Percentiles rank a stretch among this genome's conserved stretches.
phyloP scores from a whole-genome alignment of 2,329 filamentous ascomycete species.

The Trichoderma sp. region DNA sequence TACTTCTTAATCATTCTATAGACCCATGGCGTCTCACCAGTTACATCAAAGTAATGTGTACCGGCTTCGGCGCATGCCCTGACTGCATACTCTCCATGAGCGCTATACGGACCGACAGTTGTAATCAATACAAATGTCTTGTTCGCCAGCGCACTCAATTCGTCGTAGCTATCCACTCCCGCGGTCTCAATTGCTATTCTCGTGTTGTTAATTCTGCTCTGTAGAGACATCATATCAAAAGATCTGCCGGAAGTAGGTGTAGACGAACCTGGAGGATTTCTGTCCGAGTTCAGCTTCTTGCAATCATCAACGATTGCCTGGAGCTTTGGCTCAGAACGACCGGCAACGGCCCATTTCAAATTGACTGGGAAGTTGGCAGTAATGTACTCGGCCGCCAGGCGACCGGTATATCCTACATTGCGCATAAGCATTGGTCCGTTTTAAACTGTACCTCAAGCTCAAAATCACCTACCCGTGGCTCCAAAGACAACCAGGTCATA shows the following conservation, averaged over 20 bases:
- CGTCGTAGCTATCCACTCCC: slow-evolving; percentile 46
- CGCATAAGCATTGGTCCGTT: neutral
- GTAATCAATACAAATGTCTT: slow-evolving; percentile 60
- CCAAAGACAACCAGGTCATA: slow-evolving; percentile 62
- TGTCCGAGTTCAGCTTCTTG: slow-evolving; percentile 66
- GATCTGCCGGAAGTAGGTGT: neutral
- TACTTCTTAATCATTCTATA: slow-evolving; percentile 63
- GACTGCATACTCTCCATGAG: slow-evolving; percentile 60
- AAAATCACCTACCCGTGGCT: slow-evolving; percentile 50
- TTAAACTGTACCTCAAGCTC: neutral
- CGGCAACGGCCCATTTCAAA: slow-evolving; percentile 85
- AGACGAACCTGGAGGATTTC: slow-evolving; percentile 65
- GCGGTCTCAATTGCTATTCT: slow-evolving; percentile 54
- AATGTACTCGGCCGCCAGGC: slow-evolving; percentile 74
- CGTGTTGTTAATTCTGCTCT: neutral
- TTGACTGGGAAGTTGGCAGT: slow-evolving; percentile 69
- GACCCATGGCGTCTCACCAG: slow-evolving; percentile 61
- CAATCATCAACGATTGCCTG: slow-evolving; percentile 67
- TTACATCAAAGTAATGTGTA: slow-evolving; percentile 66
- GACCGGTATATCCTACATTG: slow-evolving; percentile 77
- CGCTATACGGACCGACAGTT: slow-evolving; percentile 60
- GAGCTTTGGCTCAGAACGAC: slow-evolving; percentile 77
- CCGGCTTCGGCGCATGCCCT: slow-evolving; percentile 62
- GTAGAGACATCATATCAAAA: neutral
- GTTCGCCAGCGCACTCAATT: slow-evolving; percentile 51